These are phyloP conservation scores for Leishmania lainsoni DNA, from an alignment of 208 protist species.

Conservation along the genomic window DNA sequence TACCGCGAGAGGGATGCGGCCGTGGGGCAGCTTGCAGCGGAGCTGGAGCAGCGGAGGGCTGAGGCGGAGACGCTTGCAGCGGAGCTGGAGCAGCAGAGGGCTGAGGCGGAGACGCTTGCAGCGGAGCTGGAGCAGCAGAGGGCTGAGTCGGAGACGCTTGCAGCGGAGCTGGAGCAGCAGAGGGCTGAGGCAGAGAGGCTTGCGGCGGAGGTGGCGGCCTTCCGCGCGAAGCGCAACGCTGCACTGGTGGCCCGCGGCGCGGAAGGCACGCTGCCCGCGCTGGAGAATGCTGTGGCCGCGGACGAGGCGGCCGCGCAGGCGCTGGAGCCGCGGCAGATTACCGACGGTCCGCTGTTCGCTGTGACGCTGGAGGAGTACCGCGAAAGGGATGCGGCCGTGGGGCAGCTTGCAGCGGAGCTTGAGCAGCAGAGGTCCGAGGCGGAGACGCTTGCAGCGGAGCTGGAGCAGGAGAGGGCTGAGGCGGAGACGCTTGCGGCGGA, in stretches of 20 bases:
- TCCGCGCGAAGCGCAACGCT: too few relatives aligned
- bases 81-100: too few relatives aligned
- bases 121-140: slow-evolving; percentile 18
- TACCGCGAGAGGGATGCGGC: too few relatives aligned
- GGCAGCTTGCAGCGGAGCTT: not conserved
- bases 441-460: slow-evolving; percentile 3
- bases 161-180: too few relatives aligned
- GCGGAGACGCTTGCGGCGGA: slow-evolving; percentile 2
- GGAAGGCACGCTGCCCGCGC: slow-evolving; percentile 32
- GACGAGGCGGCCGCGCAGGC: slow-evolving; percentile 24
- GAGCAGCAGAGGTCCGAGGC: not conserved
- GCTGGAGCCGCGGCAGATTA: slow-evolving; percentile 14
- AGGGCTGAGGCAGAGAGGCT: not conserved
- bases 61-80: too few relatives aligned
- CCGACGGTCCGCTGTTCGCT: slow-evolving; percentile 22
- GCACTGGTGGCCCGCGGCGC: slow-evolving; percentile 23
- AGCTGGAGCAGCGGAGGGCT: too few relatives aligned
- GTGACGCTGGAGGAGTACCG: slow-evolving; percentile 25
- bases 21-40: too few relatives aligned
- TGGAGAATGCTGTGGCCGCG: slow-evolving; percentile 2
- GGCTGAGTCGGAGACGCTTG: not conserved
- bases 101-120: too few relatives aligned
- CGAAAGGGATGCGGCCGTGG: not conserved
- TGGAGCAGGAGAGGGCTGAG: not conserved
- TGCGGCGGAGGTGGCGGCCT: not conserved